These are phyloP conservation scores for Penicillium tannophilum DNA, from an alignment of 495 filamentous ascomycete genomes.

Conservation along the genomic window DNA sequence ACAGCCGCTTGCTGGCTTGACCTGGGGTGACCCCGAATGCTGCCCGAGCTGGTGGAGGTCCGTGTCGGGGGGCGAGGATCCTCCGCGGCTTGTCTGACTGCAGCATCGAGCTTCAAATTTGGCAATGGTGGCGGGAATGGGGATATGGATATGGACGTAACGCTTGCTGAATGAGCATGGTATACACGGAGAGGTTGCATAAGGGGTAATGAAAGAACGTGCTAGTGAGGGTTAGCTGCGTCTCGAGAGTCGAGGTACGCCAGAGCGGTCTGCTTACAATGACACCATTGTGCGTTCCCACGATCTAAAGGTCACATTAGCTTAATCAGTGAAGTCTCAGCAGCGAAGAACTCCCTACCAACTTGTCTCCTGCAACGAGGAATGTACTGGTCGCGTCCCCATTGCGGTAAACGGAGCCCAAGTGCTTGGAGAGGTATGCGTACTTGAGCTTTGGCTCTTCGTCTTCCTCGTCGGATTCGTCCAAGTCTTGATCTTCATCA, in stretches of 20 bases:
- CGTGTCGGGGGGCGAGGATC: constrained; percentile 45
- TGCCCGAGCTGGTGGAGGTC: constrained; percentile 49
- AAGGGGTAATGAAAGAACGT: constrained; percentile 80
- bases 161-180: constrained; percentile 86
- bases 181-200: constrained; percentile 81
- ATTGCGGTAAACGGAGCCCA: constrained; percentile 84
- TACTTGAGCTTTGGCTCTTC: constrained; percentile 98
- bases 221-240: constrained; percentile 52
- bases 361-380: constrained; percentile 90
- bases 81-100: constrained; percentile 48
- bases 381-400: constrained; percentile 92
- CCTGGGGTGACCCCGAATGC: constrained; percentile 53
- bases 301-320: constrained; percentile 59
- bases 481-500: constrained; percentile 44
- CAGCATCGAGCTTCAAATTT: constrained; percentile 53
- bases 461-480: constrained; percentile 76
- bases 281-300: constrained; percentile 96
- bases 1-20: constrained; percentile 45
- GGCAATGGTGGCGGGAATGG: constrained; percentile 80
- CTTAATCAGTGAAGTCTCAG: background rate
- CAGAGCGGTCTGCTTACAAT: constrained; percentile 63
- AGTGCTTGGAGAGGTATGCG: constrained; percentile 74
- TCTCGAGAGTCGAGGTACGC: background rate
- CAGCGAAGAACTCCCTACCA: constrained; percentile 57
- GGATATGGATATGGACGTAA: constrained; percentile 87